phyloP scores from a whole-genome alignment of 2,329 filamentous ascomycete species.

The Fusarium nygamai region DNA sequence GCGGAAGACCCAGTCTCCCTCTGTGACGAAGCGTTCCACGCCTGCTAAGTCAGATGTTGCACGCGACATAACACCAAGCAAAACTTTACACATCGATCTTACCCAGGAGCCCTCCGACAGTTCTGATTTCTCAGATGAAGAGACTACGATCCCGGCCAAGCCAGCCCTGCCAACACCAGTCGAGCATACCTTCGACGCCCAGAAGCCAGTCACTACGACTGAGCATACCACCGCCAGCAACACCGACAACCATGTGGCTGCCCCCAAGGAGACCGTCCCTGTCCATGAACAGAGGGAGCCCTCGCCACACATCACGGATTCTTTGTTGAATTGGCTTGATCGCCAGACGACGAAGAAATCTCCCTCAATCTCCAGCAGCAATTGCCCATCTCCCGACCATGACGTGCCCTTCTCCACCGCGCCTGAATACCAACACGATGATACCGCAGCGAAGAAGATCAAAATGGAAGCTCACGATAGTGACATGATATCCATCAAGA shows the following conservation, averaged over 20 bases:
- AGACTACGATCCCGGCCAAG: neutral
- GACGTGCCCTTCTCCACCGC: conserved; percentile 3
- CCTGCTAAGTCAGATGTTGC: neutral
- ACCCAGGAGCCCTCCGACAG: conserved; percentile 16
- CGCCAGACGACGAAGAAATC: neutral
- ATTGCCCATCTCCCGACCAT: neutral
- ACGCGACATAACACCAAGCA: neutral
- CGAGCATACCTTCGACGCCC: neutral
- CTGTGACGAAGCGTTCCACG: neutral
- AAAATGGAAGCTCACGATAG: conserved; percentile 13
- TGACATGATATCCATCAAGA: neutral
- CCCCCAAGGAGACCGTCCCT: neutral
- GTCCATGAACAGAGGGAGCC: neutral
- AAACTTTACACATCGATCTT: conserved; percentile 8
- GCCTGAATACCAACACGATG: neutral
- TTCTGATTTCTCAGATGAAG: conserved; percentile 22
- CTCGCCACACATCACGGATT: neutral
- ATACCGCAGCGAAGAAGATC: neutral
- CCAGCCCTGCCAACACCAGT: neutral
- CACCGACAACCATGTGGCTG: neutral
- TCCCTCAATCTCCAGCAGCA: neutral
- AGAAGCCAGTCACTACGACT: neutral
- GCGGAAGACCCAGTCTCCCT: neutral
- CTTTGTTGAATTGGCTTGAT: neutral
- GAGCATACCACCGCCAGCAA: neutral